Percentiles rank a stretch among this genome's conserved stretches.
Conservation (phyloP, 257 asterid species). For the Petunia axillaris region DNA sequence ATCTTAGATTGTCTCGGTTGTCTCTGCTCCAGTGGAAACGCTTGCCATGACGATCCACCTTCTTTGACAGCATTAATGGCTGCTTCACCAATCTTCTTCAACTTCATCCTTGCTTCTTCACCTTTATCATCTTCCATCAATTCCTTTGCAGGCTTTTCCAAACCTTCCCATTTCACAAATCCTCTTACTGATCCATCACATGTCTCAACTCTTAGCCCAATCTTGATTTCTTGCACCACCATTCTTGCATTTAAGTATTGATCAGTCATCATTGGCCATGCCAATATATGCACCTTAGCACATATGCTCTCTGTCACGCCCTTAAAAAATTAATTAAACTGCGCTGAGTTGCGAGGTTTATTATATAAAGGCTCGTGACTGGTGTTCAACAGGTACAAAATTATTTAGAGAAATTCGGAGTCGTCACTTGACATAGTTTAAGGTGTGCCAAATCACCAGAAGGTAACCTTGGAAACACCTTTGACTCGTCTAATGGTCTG, state of each 20-base stretch:
- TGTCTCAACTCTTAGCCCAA: slow-evolving; percentile 52
- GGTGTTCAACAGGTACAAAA: no score
- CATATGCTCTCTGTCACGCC: slow-evolving; percentile 63
- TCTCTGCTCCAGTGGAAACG: slow-evolving; percentile 17
- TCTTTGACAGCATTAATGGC: slow-evolving; percentile 50
- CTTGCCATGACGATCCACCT: slow-evolving; percentile 68
- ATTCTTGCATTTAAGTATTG: slow-evolving; percentile 63
- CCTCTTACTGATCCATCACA: slow-evolving; percentile 53
- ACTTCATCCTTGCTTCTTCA: slow-evolving; percentile 43
- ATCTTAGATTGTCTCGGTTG: slow-evolving; percentile 39
- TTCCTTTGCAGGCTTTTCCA: slow-evolving; percentile 47
- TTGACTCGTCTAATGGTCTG: slow-evolving; percentile 30
- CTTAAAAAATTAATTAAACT: no score
- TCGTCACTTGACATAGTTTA: no score
- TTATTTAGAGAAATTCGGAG: no score
- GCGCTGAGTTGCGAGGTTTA: no score
- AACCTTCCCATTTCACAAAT: slow-evolving; percentile 52
- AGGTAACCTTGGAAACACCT: slow-evolving; percentile 53
- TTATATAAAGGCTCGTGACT: no score
- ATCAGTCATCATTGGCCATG: slow-evolving; percentile 92
- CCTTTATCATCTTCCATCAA: slow-evolving; percentile 68
- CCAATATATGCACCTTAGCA: slow-evolving; percentile 65
- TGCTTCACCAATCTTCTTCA: slow-evolving; percentile 40
- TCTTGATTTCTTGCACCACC: slow-evolving; percentile 59
- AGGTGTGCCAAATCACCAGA: slow-evolving; percentile 62